Evolutionary conservation across 345 rosid genomes (phyloP), one percentile per base, ranked within the genome.

Genomic region (Sisymbrium altissimum): DNA sequence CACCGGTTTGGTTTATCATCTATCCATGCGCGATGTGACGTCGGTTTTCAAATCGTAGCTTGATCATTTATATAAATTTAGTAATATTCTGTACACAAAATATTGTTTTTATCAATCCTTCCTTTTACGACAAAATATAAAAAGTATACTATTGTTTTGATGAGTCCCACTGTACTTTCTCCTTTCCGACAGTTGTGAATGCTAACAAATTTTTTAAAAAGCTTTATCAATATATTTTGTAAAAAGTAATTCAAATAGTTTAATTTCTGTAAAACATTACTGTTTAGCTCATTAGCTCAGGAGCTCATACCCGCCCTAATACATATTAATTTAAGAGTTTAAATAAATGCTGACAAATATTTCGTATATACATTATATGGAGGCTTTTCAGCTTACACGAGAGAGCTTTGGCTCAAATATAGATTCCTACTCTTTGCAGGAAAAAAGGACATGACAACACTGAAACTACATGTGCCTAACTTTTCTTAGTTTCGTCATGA

Each of bases 21-120:
- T 45, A 54, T 64, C 64, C 39, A 33, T 54, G 64, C 76, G 56
- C 45, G 64, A 72, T 41, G 70, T 72, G 52, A 64, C 23, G 44
- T 53, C 70, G 7, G 55, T 30, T 53, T 52, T 40, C 14, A 27
- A 36, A 21, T 60, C 1, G 7, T 49, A 49, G 38, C 18, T 53
- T 58, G 36, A 33, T 49, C 5, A 30, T 57, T 19, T 57, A 23
- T 32, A 30, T 27, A 27, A 7, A 54, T 12, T 25, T 12, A 53
- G 12, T 39, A 39, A 3, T 39, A 8, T 9, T n/a, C n/a, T 9
- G 2, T 63, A 4, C 2, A 19, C 4, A 29, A 17, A 4, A 0
- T 17, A 68, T 54, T 15, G 54, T 68, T 56, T 23, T 43, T 15
- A 17, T 54, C 63, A 12, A 41, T 50, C 32, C 13, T 55, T 29